phyloP scores from a whole-genome alignment of 345 rosid species.

The Conringia planisiliqua region DNA sequence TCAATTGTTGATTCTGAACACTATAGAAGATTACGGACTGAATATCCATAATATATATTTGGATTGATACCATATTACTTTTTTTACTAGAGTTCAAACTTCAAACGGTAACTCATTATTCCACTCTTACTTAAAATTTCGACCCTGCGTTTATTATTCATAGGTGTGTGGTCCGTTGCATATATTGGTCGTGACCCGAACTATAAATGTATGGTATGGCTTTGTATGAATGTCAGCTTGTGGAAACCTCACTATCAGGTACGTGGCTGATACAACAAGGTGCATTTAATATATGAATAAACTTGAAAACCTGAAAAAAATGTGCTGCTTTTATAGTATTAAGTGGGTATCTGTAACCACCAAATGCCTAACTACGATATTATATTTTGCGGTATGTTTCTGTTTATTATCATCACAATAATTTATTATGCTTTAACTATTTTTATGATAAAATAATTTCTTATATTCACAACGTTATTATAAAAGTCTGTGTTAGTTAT shows the following conservation, averaged over 20 bases:
- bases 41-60: background rate
- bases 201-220: background rate
- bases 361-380: no score
- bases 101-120: background rate
- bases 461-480: background rate
- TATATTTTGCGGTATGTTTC: no score
- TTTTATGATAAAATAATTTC: background rate
- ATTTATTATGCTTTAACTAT: no score
- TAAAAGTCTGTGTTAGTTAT: background rate
- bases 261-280: background rate
- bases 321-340: background rate
- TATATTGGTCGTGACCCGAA: background rate
- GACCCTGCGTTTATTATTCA: background rate
- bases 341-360: no score
- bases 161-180: background rate
- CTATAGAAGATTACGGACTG: background rate
- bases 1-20: background rate
- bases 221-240: background rate
- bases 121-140: background rate
- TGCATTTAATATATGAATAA: background rate
- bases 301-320: background rate
- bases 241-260: background rate
- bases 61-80: background rate
- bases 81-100: background rate
- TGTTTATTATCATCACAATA: no score